These are phyloP conservation scores for Fusarium sacchari DNA, from an alignment of 2,329 filamentous ascomycete species.

Conservation along the genomic window DNA sequence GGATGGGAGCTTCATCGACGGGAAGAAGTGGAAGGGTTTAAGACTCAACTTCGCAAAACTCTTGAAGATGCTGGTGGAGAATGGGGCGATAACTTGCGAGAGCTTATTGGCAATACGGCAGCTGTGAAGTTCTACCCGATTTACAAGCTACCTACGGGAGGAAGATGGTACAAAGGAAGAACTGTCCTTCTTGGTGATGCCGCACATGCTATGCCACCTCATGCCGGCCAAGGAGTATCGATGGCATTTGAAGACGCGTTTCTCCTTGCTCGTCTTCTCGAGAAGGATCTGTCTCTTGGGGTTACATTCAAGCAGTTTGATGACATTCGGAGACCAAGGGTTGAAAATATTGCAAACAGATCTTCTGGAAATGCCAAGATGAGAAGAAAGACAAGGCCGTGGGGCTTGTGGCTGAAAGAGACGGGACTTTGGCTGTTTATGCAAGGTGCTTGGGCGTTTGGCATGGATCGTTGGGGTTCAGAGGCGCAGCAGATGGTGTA, in stretches of 20 bases:
- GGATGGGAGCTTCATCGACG: neutral
- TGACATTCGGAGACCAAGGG: neutral
- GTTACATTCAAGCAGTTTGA: neutral
- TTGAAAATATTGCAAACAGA: neutral
- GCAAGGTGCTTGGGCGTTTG: neutral
- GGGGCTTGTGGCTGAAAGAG: neutral
- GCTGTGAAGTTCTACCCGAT: neutral
- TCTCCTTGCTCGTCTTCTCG: neutral
- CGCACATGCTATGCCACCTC: neutral
- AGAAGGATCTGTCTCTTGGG: neutral
- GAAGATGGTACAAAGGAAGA: neutral
- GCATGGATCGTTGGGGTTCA: neutral
- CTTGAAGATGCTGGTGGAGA: neutral
- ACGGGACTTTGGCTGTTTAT: neutral
- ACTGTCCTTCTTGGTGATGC: neutral
- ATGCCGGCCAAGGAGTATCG: neutral
- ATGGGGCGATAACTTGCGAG: neutral
- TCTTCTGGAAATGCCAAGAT: neutral
- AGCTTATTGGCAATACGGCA: neutral
- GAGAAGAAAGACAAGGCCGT: neutral
- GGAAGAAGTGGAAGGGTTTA: neutral
- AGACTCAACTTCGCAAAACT: neutral
- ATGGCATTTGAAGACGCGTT: slow-evolving; percentile 1
- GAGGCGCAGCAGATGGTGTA: slow-evolving; percentile 2
- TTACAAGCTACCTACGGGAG: neutral